Evolutionary conservation across 2,329 filamentous ascomycete species (phyloP), one percentile per base, ranked within the genome.

Genomic region (Tricladium varicosporioides): DNA sequence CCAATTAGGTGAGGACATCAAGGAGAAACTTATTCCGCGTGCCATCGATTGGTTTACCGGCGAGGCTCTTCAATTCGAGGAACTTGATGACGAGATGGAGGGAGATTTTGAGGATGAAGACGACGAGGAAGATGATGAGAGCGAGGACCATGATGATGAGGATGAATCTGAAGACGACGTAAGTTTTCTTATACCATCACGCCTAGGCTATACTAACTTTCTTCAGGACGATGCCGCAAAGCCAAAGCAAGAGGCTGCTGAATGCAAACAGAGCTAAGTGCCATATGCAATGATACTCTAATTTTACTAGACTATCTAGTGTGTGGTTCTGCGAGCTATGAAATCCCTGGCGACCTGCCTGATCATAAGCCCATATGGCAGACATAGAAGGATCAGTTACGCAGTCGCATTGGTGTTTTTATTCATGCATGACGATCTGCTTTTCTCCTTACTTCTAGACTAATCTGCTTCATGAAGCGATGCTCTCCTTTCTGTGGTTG

Each of bases 31-130:
- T 64, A 99, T 99, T 67, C 94, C 94, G 63, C 92, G 93, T 67
- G 94, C 95, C 57, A 94, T 99, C 69, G 94, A 99, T 77, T 99
- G 94, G 94, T 99, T 99, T 75, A 99, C 94, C 53, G 94, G 94
- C 57, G 94, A 99, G 78, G 94, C 94, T 66, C 86, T 99, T 63
- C 92, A 94, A 67, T 99, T 91, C 68, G 94, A 99, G 81, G 93
- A 97, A 74, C 76, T 96, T 60, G 89, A 93, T 42, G 84, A 96
- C 54, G 92, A 93, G 60, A 80, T 92, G 62, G 88, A 92, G 68
- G 89, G 87, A 61, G 90, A 91, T 63, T 91, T 89, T 65, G 89
- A 93, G 59, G 92, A 96, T 52, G 92, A 97, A 27, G 75, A 77
- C 51, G 93, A 97, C 52, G 92, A 97, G 57, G 92, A 96, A 54